Conservation (phyloP, 345 rosid genomes). For the Kandelia obovata region DNA sequence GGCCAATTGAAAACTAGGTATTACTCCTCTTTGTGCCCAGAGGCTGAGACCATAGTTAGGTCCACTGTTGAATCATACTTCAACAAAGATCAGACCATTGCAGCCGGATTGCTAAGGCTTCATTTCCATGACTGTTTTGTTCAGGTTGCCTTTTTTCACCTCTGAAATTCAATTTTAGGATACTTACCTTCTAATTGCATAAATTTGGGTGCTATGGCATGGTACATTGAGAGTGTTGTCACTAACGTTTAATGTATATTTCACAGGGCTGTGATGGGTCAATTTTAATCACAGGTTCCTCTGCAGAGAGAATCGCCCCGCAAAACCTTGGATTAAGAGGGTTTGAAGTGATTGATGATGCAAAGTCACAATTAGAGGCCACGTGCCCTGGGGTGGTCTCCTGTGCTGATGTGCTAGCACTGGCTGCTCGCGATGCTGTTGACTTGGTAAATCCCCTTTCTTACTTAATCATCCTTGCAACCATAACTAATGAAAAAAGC, state of each 20-base stretch:
- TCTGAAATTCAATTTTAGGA: neutral
- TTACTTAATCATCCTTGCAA: neutral
- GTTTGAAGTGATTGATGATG: slow-evolving; percentile 41
- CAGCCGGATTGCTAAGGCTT: slow-evolving; percentile 68
- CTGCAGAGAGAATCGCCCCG: slow-evolving; percentile 30
- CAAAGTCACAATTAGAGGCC: slow-evolving; percentile 33
- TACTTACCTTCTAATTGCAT: neutral
- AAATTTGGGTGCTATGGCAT: neutral
- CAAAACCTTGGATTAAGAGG: slow-evolving; percentile 33
- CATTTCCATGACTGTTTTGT: slow-evolving; percentile 76
- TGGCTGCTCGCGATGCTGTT: slow-evolving; percentile 42
- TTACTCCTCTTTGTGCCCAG: slow-evolving; percentile 59
- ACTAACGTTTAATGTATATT: neutral
- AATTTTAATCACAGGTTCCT: slow-evolving; percentile 27
- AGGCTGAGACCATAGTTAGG: slow-evolving; percentile 48
- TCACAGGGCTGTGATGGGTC: slow-evolving; percentile 41
- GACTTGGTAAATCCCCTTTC: slow-evolving; percentile 23
- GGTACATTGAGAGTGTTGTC: neutral
- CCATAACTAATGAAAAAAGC: neutral
- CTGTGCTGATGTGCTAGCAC: slow-evolving; percentile 42
- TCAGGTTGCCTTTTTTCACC: slow-evolving; percentile 36
- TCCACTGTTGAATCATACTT: slow-evolving; percentile 59
- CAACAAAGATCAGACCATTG: slow-evolving; percentile 51
- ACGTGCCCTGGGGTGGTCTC: slow-evolving; percentile 39
- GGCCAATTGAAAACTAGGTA: slow-evolving; percentile 49